A percentile compares a stretch with the other conserved stretches of the same genome.
Evolutionary conservation across 2,329 filamentous ascomycete genomes (phyloP).

Genomic region (Hypoxylon rubiginosum): DNA sequence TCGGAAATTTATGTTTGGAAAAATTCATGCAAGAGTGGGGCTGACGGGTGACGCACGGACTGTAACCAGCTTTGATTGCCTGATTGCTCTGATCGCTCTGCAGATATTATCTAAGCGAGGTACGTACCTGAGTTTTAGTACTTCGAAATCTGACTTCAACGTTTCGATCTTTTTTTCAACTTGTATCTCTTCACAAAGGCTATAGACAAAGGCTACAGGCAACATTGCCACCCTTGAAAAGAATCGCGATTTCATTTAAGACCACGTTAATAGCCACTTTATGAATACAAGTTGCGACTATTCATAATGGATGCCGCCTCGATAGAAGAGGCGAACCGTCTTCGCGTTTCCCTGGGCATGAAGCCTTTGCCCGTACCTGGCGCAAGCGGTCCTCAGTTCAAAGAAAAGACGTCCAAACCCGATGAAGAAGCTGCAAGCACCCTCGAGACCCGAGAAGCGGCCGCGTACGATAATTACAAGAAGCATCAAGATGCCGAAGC

Average conservation of each 20-base stretch:
- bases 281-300: background rate
- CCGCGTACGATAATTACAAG: slow-evolving; percentile 79
- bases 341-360: slow-evolving; percentile 89
- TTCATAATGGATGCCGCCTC: slow-evolving; percentile 74
- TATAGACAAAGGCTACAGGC: too few relatives aligned
- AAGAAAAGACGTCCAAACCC: slow-evolving; percentile 55
- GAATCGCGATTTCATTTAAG: background rate
- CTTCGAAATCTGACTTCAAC: background rate
- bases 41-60: slow-evolving; percentile 22
- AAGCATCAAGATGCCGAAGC: slow-evolving; percentile 77
- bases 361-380: slow-evolving; percentile 90
- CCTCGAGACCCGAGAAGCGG: slow-evolving; percentile 82
- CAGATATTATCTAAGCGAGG: too few relatives aligned
- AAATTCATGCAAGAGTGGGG: slow-evolving; percentile 35
- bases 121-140: background rate
- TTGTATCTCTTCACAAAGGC: background rate
- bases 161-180: background rate
- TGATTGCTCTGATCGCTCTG: too few relatives aligned
- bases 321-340: slow-evolving; percentile 94
- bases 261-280: background rate
- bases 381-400: slow-evolving; percentile 58
- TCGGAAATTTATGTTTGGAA: slow-evolving; percentile 39
- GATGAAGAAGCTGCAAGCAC: slow-evolving; percentile 79
- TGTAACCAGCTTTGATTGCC: background rate
- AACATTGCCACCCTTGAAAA: slow-evolving; percentile 9